Conservation (phyloP, 2,329 filamentous ascomycete genomes). For the Aspergillus latus region DNA sequence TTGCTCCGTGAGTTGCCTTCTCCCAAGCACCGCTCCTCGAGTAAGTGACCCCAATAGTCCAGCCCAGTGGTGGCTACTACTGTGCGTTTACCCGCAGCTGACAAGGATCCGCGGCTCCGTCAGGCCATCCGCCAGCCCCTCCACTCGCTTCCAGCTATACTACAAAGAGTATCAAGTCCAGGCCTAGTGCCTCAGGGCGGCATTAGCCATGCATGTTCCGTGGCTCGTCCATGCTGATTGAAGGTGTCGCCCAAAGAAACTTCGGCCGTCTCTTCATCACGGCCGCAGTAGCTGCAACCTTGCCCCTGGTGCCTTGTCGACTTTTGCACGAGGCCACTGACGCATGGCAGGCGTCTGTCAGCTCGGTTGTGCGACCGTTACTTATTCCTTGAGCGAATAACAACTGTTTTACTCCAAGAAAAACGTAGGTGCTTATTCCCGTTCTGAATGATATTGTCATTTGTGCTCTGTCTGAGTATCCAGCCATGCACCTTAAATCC, state of each 20-base stretch:
- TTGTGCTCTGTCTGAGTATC: neutral
- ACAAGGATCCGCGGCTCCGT: slow-evolving; percentile 11
- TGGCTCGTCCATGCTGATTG: slow-evolving; percentile 6
- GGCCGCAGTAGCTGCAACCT: slow-evolving; percentile 11
- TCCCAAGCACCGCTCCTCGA: neutral
- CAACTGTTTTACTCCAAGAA: neutral
- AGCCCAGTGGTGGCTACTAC: neutral
- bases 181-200: neutral
- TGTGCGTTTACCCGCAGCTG: slow-evolving; percentile 3
- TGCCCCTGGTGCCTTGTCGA: slow-evolving; percentile 17
- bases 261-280: slow-evolving; percentile 13
- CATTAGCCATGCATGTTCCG: slow-evolving; percentile 9
- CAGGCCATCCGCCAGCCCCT: neutral
- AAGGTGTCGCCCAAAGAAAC: neutral
- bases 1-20: slow-evolving; percentile 1
- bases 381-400: neutral
- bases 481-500: neutral
- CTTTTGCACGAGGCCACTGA: neutral
- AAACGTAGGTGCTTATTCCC: neutral
- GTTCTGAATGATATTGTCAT: neutral
- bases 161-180: slow-evolving; percentile 14
- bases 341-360: slow-evolving; percentile 5
- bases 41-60: slow-evolving; percentile 1
- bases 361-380: slow-evolving; percentile 4
- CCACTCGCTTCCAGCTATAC: slow-evolving; percentile 11